Base-by-base conservation (phyloP, 768 basidiomycete genomes). In the Tulasnella sp. region DNA sequence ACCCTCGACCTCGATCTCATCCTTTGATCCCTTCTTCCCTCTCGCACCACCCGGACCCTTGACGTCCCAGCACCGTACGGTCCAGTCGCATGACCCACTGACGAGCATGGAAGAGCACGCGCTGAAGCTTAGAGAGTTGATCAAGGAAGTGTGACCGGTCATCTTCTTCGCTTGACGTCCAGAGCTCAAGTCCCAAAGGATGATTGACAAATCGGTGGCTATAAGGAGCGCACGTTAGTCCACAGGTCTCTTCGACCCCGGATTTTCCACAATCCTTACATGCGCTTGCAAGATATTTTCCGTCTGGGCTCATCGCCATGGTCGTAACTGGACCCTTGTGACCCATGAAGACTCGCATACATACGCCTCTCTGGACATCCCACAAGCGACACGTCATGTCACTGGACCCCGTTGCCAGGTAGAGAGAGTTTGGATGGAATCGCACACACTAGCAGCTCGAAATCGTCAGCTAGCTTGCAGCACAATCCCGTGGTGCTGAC, bases 11-110 rank as follows among this genome's bases (percentile, higher is more conserved):
- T 49, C 51, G 15, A 57, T 30, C 4, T 65, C 63, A n/a, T 65
- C 65, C 24, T 53, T 53, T 34, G 19, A 55, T 53, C 76, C 76
- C 11, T 76, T 64, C 68, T 84, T 87, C 22, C 65, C 71, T 24
- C 76, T 77, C 10, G 71, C 68, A 0, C 87, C 87, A 10, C 89
- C 91, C 9, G 85, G 71, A 46, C 77, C 72, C 70, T 87, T 93
- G 34, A 96, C 84, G 69, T 99, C 96, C 96, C 96, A 99, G 59
- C 92, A 92, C n/a, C 94, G 78, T 17, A 97, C 92, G 0, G 96
- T 97, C 80, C 90, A 93, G 69, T 99, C 96, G 29, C 91, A 82
- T 24, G 87, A 80, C 4, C 93, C 93, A 60, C 90, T 93, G 11
- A 97, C 85, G 34, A 99, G 80, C 55, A 98, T 70, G 1, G 84